A percentile compares a stretch with the other conserved stretches of the same genome.
These are phyloP conservation scores for Aureobasidium mangrovei DNA, from an alignment of 2,329 filamentous ascomycete species.

Conservation along the genomic window DNA sequence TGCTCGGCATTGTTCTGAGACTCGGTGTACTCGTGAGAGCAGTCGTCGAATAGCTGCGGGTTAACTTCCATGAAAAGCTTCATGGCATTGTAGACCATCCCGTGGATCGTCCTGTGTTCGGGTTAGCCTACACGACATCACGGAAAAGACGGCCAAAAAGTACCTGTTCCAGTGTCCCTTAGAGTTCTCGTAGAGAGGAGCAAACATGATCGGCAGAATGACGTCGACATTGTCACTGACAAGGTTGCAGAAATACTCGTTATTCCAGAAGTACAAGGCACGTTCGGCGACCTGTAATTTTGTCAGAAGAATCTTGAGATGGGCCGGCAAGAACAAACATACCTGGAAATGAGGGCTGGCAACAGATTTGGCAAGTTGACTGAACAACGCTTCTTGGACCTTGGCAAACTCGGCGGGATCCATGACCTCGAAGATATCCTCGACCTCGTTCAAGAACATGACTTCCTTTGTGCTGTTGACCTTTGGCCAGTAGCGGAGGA, in stretches of 20 bases:
- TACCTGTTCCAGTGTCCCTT: conserved; percentile 99
- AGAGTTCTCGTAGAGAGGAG: conserved; percentile 94
- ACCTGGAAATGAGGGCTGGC: conserved; percentile 96
- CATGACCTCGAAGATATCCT: conserved; percentile 99
- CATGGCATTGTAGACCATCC: conserved; percentile 99
- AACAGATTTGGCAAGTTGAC: conserved; percentile 94
- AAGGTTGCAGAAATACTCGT: conserved; percentile 98
- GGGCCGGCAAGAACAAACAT: conserved; percentile 10
- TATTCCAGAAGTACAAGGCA: conserved; percentile 99
- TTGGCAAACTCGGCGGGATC: conserved; percentile 97
- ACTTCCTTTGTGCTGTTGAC: conserved; percentile 99
- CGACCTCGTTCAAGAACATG: conserved; percentile 98
- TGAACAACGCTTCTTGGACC: conserved; percentile 94
- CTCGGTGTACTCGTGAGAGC: conserved; percentile 95
- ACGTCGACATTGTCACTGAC: conserved; percentile 99
- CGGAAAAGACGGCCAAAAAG: conserved; percentile 1
- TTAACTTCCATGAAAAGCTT: conserved; percentile 99
- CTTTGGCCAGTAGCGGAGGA: conserved; percentile 97
- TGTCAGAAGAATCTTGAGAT: conserved; percentile 13
- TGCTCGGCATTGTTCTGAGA: conserved; percentile 83
- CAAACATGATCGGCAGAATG: conserved; percentile 98
- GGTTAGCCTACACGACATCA: conserved; percentile 9
- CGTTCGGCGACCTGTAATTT: conserved; percentile 69
- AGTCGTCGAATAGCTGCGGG: conserved; percentile 95
- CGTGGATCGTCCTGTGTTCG: conserved; percentile 78